Conservation (phyloP, 202 grass and related monocot species). For the Digitaria exilis region DNA sequence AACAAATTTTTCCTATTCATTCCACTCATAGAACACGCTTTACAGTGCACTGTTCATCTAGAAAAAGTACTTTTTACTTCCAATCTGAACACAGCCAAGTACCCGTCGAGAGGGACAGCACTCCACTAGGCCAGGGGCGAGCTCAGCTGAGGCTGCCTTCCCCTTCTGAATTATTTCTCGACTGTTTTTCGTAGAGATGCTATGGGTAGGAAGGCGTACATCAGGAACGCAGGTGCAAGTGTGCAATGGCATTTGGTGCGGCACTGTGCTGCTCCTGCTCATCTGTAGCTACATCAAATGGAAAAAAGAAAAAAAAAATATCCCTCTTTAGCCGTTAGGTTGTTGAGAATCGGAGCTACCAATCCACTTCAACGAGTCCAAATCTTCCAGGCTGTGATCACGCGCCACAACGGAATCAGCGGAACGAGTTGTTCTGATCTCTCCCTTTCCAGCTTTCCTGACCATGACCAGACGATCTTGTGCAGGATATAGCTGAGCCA, state of each 20-base stretch:
- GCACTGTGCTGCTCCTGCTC: constrained; percentile 31
- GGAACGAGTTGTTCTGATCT: constrained; percentile 26
- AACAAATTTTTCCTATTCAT: no score
- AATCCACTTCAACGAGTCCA: constrained; percentile 38
- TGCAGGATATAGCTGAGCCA: constrained; percentile 24
- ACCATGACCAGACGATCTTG: constrained; percentile 8
- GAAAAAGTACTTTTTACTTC: no score
- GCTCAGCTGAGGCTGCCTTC: not conserved
- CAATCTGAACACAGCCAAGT: no score
- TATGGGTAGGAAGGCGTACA: constrained; percentile 25
- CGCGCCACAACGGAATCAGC: constrained; percentile 50
- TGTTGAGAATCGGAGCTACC: constrained; percentile 20
- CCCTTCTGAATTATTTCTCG: not conserved
- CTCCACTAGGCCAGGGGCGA: constrained; percentile 7
- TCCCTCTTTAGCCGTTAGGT: constrained; percentile 16
- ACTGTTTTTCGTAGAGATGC: constrained; percentile 22
- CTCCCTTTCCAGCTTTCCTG: constrained; percentile 49
- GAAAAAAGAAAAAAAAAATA: not conserved
- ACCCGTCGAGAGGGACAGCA: constrained; percentile 39
- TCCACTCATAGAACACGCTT: no score
- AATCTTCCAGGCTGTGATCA: constrained; percentile 67
- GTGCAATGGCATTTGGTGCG: constrained; percentile 42
- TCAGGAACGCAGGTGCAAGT: not conserved
- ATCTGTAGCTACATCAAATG: constrained; percentile 23
- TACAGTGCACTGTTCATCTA: no score